Conservation (phyloP, 176 grass and related monocot species). For the bread wheat (Triticum aestivum) region DNA sequence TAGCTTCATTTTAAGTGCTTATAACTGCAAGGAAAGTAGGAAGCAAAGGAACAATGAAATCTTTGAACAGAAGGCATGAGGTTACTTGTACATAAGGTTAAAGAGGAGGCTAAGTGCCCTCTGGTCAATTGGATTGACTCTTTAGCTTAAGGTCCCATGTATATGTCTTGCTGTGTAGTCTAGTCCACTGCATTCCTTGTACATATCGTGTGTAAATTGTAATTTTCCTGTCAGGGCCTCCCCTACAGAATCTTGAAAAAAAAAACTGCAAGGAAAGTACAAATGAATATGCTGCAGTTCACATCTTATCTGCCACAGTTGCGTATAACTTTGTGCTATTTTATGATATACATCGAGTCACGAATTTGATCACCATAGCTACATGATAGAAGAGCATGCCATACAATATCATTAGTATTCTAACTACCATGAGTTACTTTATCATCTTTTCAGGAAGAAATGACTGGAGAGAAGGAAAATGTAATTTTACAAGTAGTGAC, state of each 20-base stretch:
- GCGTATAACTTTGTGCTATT: background rate
- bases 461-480: constrained; percentile 44
- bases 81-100: background rate
- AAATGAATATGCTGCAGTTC: background rate
- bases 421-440: background rate
- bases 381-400: background rate
- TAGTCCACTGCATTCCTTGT: background rate
- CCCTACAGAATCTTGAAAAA: background rate
- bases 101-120: background rate
- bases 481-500: constrained; percentile 15
- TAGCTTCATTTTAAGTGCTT: background rate
- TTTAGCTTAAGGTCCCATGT: background rate
- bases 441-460: constrained; percentile 43
- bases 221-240: background rate
- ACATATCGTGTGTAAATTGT: background rate
- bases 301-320: background rate
- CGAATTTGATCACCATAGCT: constrained; percentile 12
- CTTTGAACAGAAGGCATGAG: background rate
- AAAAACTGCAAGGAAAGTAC: background rate
- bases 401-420: background rate
- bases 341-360: background rate
- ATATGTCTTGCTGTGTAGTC: background rate
- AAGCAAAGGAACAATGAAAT: background rate
- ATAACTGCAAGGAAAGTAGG: background rate
- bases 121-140: background rate